Evolutionary conservation across 2,329 filamentous ascomycete genomes (phyloP), one percentile per base, ranked within the genome.

Genomic region (Zopfia rhizophila): DNA sequence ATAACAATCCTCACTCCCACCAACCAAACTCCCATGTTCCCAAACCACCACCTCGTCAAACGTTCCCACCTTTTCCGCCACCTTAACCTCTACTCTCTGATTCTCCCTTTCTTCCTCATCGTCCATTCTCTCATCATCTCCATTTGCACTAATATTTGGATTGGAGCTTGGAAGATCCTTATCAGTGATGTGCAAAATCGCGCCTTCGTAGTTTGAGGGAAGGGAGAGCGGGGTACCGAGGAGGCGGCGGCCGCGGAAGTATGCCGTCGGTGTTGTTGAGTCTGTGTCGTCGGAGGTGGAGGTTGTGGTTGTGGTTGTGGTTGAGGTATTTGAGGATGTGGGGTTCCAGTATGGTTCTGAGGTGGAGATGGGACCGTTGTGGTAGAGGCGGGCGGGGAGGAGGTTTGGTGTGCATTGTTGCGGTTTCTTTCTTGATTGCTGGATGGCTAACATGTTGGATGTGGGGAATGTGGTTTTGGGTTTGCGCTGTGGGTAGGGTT

Each of bases 1-100:
- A 66, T 91, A 94, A 1, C 82, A 77, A 71, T 96, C 90, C 5
- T 74, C 74, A 19, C 78, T 77, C 1, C 78, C 78, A 48, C 87
- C 84, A 5, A 85, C 85, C 37, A 83, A 60, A 1, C 75, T 71
- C 56, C 94, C 91, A 68, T 96, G 91, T 0, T 83, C 86, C 92
- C 92, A 97, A n/a, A 96, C 80, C 3, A 90, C 74, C 38, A 96
- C 69, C 42, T 88, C 79, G 5, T 91, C 84, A 65, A 97, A 97
- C 12, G 78, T 78, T 1, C 84, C 85, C 14, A 85, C 77, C 30
- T 83, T 76, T 38, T 88, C 80, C 56, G 93, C 70, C 2, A 80
- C 73, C 38, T 62, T 69, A 27, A 68, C 57, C 13, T 71, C 65
- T 5, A 61, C 57, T 2, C 21, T 16, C 12, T 35, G 18, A 2